Conservation (phyloP, 495 filamentous ascomycete genomes). For the Elaphomyces granulatus region DNA sequence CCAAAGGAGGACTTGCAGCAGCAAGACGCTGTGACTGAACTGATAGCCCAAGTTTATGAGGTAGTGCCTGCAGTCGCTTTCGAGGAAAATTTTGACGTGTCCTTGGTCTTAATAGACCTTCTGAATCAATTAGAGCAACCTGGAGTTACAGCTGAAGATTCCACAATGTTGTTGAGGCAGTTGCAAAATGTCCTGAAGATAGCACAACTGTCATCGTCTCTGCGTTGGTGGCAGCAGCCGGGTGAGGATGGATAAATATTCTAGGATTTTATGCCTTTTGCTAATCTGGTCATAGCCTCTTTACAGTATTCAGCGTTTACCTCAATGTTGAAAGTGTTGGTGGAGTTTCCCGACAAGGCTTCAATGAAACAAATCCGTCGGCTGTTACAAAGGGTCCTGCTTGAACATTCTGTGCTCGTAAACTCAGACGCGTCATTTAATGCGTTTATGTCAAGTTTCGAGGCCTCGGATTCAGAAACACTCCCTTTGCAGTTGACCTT, state of each 20-base stretch:
- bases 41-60: slow-evolving; percentile 69
- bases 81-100: slow-evolving; percentile 75
- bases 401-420: slow-evolving; percentile 24
- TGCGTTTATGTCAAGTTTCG: slow-evolving; percentile 30
- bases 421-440: slow-evolving; percentile 20
- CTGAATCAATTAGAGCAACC: slow-evolving; percentile 37
- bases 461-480: slow-evolving; percentile 20
- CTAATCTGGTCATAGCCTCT: slow-evolving; percentile 15
- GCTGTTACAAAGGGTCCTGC: slow-evolving; percentile 21
- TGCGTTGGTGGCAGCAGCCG: slow-evolving; percentile 68
- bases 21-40: slow-evolving; percentile 57
- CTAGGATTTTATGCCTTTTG: neutral
- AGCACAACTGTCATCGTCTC: slow-evolving; percentile 58
- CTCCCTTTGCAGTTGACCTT: slow-evolving; percentile 37
- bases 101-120: slow-evolving; percentile 51
- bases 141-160: slow-evolving; percentile 21
- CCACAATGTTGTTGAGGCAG: slow-evolving; percentile 46
- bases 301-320: slow-evolving; percentile 35
- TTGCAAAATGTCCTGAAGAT: slow-evolving; percentile 64
- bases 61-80: slow-evolving; percentile 66
- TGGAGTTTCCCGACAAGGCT: slow-evolving; percentile 20
- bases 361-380: slow-evolving; percentile 22
- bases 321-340: slow-evolving; percentile 30
- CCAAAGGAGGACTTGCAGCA: slow-evolving; percentile 55
- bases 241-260: slow-evolving; percentile 20